phyloP scores from a whole-genome alignment of 2,329 filamentous ascomycete genomes.

The Ophiostoma australiae region DNA sequence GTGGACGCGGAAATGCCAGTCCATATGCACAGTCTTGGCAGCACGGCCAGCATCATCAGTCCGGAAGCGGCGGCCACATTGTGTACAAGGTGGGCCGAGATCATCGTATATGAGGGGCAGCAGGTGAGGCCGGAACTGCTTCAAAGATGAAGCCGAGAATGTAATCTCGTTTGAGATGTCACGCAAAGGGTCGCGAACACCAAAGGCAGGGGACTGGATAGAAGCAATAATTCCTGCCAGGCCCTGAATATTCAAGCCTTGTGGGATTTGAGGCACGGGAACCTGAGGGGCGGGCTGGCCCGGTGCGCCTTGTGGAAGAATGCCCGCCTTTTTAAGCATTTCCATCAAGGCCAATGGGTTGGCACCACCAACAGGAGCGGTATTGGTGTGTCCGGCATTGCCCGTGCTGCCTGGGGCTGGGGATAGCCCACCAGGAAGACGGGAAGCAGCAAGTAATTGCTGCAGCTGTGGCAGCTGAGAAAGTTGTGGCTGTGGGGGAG shows the following conservation, averaged over 20 bases:
- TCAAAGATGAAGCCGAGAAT: conserved; percentile 64
- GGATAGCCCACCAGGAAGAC: neutral
- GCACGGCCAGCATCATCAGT: conserved; percentile 71
- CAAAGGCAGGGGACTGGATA: conserved; percentile 25
- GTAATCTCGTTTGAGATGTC: conserved; percentile 46
- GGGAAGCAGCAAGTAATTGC: conserved; percentile 11
- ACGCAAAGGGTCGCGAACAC: conserved; percentile 24
- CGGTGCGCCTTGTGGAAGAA: conserved; percentile 43
- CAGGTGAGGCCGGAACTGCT: conserved; percentile 70
- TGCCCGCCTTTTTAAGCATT: conserved; percentile 62
- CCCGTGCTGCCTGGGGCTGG: neutral
- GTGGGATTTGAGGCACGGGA: conserved; percentile 4
- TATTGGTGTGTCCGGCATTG: conserved; percentile 10
- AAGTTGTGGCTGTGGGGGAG: conserved; percentile 29
- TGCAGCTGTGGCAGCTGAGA: conserved; percentile 10
- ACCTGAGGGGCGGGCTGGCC: conserved; percentile 27
- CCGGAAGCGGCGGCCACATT: conserved; percentile 83
- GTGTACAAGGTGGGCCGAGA: conserved; percentile 80
- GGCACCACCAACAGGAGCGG: conserved; percentile 41
- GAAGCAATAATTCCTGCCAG: conserved; percentile 31
- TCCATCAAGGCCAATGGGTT: conserved; percentile 58
- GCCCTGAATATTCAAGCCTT: conserved; percentile 31
- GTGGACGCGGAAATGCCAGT: conserved; percentile 97
- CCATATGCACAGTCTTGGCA: conserved; percentile 86
- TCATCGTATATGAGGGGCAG: conserved; percentile 61